Conservation (phyloP, 2,329 filamentous ascomycete genomes). For the Teratosphaeriaceae sp. region DNA sequence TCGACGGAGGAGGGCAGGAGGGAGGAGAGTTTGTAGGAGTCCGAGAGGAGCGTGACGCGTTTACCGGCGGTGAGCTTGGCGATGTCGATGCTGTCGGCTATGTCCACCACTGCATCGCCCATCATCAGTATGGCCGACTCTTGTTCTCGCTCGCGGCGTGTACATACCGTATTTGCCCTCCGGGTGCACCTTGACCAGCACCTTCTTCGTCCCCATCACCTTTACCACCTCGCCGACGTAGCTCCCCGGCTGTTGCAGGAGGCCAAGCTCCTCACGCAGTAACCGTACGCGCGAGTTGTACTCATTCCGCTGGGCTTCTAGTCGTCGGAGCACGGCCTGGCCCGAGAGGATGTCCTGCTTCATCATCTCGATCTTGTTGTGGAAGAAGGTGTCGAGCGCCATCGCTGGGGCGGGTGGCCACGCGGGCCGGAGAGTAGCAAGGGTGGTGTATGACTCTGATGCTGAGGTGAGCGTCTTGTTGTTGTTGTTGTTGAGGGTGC, state of each 20-base stretch:
- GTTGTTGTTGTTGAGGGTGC: background rate
- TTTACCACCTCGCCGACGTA: constrained; percentile 99
- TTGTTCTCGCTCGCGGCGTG: constrained; percentile 6
- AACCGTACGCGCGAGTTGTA: constrained; percentile 97
- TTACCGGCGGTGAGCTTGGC: constrained; percentile 95
- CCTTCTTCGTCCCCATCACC: constrained; percentile 99
- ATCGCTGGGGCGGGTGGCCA: constrained; percentile 50
- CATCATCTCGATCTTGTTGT: constrained; percentile 99
- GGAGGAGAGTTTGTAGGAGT: constrained; percentile 98
- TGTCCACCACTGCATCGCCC: constrained; percentile 70
- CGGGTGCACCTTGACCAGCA: constrained; percentile 96
- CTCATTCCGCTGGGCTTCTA: constrained; percentile 97
- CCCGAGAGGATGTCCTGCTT: constrained; percentile 99
- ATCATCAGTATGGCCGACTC: background rate
- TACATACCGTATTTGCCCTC: constrained; percentile 96
- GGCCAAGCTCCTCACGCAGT: constrained; percentile 87
- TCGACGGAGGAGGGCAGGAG: constrained; percentile 97
- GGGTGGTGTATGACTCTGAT: too few relatives aligned
- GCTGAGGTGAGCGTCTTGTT: background rate
- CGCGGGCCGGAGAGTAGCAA: background rate
- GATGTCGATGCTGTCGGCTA: constrained; percentile 90
- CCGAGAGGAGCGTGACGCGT: constrained; percentile 90
- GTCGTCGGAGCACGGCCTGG: constrained; percentile 85
- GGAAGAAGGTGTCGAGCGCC: constrained; percentile 99
- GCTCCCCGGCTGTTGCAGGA: constrained; percentile 93